Evolutionary conservation across 2,329 filamentous ascomycete species (phyloP), one percentile per base, ranked within the genome.

Genomic region (Hypoxylon sp.): DNA sequence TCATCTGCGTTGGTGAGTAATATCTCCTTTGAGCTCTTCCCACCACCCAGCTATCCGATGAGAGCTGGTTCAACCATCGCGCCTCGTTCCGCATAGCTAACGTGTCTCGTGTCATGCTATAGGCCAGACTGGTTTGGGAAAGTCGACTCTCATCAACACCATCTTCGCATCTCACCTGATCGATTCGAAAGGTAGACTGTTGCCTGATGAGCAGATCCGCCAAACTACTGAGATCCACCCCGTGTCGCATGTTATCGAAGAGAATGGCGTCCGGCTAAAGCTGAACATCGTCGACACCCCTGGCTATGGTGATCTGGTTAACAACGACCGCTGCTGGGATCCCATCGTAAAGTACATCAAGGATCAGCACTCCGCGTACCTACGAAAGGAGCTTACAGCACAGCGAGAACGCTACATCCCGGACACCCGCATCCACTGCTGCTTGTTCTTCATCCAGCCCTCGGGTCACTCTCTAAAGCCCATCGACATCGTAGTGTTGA

Each of bases 311-410:
- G 96, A 99, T 79, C 90, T 98, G 79, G 96, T 99, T 83, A 99
- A 99, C 89, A 99, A 99, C 83, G 96, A 99, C 85, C 92, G 96
- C 88, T 99, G 96, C 90, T 99, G 96, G 96, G 96, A 99, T 80
- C 96, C 96, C 71, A 99, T 99, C 81, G 95, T 99, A 87, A 99
- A 99, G 87, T 99, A 99, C 85, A 99, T 99, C 89, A 99, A 99
- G 89, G 96, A 99, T 84, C 96, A 99, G 87, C 96, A 99, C 87
- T 98, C 94, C 58, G 95, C 96, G 77, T 99, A 98, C 86, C 90
- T 99, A 76, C 93, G 96, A 83, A 99, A 99, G 89, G 96, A 99
- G 84, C 93, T 99, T 79, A 98, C 96, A 61, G 96, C 96, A 75
- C 96, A 99, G 87, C 93, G 96, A 84, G 96, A 99, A 85, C 92